Conservation (phyloP, 306 rosid genomes). For the Phaseolus lunatus region DNA sequence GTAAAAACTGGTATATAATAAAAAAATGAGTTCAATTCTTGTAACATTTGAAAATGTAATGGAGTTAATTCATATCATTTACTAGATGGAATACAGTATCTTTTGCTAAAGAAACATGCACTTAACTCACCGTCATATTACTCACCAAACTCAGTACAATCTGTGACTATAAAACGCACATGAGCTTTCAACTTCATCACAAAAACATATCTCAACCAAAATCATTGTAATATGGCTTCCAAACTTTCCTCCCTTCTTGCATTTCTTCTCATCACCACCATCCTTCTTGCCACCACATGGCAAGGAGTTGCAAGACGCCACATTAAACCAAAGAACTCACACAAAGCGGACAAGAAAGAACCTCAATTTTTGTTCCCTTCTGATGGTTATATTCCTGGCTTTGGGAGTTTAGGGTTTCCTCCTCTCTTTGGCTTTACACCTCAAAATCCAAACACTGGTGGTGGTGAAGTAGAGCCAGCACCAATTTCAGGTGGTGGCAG, state of each 20-base stretch:
- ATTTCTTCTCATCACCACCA: slow-evolving; percentile 45
- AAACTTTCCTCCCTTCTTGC: slow-evolving; percentile 50
- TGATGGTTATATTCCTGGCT: slow-evolving; percentile 62
- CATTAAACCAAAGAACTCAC: slow-evolving; percentile 30
- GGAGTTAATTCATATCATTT: too few relatives aligned
- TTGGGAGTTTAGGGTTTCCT: slow-evolving; percentile 56
- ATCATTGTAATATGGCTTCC: slow-evolving; percentile 52
- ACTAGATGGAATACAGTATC: neutral
- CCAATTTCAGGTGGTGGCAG: slow-evolving; percentile 6
- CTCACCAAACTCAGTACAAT: slow-evolving; percentile 50
- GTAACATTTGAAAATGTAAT: too few relatives aligned
- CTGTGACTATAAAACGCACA: slow-evolving; percentile 50
- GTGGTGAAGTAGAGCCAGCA: slow-evolving; percentile 30
- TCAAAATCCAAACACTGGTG: slow-evolving; percentile 43
- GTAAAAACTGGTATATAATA: too few relatives aligned
- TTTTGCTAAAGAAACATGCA: neutral
- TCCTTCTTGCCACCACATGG: slow-evolving; percentile 48
- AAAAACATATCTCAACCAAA: slow-evolving; percentile 29
- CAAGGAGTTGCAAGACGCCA: slow-evolving; percentile 51
- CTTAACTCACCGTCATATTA: slow-evolving; percentile 56
- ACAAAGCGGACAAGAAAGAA: slow-evolving; percentile 57
- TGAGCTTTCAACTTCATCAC: slow-evolving; percentile 47
- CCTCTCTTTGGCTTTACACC: slow-evolving; percentile 40
- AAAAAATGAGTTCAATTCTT: too few relatives aligned
- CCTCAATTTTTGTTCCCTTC: slow-evolving; percentile 55